phyloP scores from a whole-genome alignment of 345 rosid species.

The Bruguiera gymnorhiza region DNA sequence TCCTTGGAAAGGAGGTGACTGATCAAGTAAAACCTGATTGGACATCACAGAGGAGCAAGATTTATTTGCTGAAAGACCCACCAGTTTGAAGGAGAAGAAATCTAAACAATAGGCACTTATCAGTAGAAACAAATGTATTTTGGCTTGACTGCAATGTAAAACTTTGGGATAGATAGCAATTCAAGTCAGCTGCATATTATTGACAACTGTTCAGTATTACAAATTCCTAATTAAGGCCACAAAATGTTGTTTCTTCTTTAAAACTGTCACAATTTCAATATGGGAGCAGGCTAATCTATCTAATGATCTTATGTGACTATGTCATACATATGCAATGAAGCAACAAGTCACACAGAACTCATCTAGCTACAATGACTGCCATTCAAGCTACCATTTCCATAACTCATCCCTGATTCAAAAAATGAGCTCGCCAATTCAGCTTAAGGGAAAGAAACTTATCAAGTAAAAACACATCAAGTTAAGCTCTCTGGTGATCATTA shows the following conservation, averaged over 20 bases:
- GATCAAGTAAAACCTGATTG: conserved; percentile 73
- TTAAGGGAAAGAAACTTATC: no score
- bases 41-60: conserved; percentile 18
- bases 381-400: no score
- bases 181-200: neutral
- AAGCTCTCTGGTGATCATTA: no score
- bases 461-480: no score
- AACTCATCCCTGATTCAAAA: no score
- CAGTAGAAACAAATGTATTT: neutral
- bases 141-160: neutral
- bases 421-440: no score
- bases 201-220: neutral
- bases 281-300: no score
- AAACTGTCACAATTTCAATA: no score
- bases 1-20: conserved; percentile 89
- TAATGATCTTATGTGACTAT: no score
- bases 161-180: neutral
- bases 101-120: neutral
- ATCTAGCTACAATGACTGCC: no score
- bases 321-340: no score
- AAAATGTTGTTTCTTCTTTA: neutral
- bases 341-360: no score
- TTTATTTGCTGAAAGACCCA: neutral
- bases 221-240: neutral
- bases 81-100: neutral